Evolutionary conservation across 352 stramenopile species (phyloP), one percentile per base, ranked within the genome.

Genomic region (Phytophthora nicotianae): DNA sequence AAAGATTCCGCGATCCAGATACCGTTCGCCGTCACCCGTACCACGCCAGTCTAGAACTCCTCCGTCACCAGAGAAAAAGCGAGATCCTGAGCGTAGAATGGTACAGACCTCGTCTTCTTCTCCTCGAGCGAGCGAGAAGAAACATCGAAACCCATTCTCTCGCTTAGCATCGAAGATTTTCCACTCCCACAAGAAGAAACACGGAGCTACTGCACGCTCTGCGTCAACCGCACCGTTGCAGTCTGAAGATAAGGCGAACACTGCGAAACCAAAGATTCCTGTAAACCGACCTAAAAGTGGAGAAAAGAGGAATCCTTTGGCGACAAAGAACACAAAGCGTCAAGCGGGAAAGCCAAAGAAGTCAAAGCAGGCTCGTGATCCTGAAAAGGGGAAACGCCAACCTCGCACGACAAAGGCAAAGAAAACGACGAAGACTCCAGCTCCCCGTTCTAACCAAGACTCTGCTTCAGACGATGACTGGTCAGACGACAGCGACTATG

Each of bases 161-260:
- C 68, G 68, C 35, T 60, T 75, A 50, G 68, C 62, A 57, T 52
- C 57, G 19, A 72, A 66, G 38, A 62, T 75, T 17, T 75, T 75
- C 54, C 57, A 23, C 17, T 72, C 68, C 8, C 68, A 52, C 32
- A 63, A 67, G 35, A 74, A 61, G 33, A 53, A 70, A n/a, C 38
- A 50, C n/a, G 38, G 47, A 32, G 49, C 42, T 50, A 7, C 45
- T 3, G 9, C 45, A 8, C 50, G 47, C 16, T 47, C 61, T 10
- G 16, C 20, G 58, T 35, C 56, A 26, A 62, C 46, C 5, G 19
- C 51, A 23, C 24, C 45, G 16, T 9, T 45, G 11, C 40, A 16
- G 2, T 13, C 40, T 17, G 23, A 45, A 24, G n/a, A 58, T 19
- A 29, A 19, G 26, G 4, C 51, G 5, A 29, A 29, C 17, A 26